Evolutionary conservation across 805 yeast genomes (phyloP).

Genomic region (Candida cerambycidarum): DNA sequence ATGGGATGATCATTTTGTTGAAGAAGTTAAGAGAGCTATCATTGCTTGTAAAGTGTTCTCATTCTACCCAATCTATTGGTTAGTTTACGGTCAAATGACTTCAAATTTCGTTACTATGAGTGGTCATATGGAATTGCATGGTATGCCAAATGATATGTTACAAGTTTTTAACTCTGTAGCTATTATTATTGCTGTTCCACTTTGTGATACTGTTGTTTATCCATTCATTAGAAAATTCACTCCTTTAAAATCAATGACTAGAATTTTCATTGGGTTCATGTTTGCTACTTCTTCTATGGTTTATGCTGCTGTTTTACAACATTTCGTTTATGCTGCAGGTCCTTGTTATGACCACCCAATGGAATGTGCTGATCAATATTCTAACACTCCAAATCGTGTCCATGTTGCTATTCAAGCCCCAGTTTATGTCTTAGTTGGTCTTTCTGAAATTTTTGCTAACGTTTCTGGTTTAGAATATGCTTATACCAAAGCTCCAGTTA

Average conservation of each 20-base stretch:
- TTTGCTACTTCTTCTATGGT: slow-evolving; percentile 66
- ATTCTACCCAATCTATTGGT: slow-evolving; percentile 74
- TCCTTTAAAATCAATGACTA: slow-evolving; percentile 67
- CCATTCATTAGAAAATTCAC: slow-evolving; percentile 46
- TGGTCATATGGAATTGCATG: slow-evolving; percentile 69
- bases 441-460: slow-evolving; percentile 77
- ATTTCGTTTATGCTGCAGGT: slow-evolving; percentile 64
- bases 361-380: slow-evolving; percentile 45
- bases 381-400: slow-evolving; percentile 49
- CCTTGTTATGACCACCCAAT: slow-evolving; percentile 71
- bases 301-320: slow-evolving; percentile 75
- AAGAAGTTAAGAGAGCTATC: slow-evolving; percentile 64
- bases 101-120: slow-evolving; percentile 75
- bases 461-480: slow-evolving; percentile 84
- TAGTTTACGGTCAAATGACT: slow-evolving; percentile 68
- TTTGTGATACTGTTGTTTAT: slow-evolving; percentile 58
- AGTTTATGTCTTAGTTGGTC: slow-evolving; percentile 69
- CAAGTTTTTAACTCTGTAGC: slow-evolving; percentile 75
- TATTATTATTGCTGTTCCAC: slow-evolving; percentile 74
- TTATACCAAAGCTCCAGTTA: slow-evolving; percentile 74
- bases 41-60: slow-evolving; percentile 72
- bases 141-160: slow-evolving; percentile 78
- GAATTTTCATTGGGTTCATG: slow-evolving; percentile 69
- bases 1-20: slow-evolving; percentile 73
- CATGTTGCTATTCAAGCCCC: slow-evolving; percentile 74